phyloP scores from a whole-genome alignment of 2,329 filamentous ascomycete species.

The Sporothrix inflata region DNA sequence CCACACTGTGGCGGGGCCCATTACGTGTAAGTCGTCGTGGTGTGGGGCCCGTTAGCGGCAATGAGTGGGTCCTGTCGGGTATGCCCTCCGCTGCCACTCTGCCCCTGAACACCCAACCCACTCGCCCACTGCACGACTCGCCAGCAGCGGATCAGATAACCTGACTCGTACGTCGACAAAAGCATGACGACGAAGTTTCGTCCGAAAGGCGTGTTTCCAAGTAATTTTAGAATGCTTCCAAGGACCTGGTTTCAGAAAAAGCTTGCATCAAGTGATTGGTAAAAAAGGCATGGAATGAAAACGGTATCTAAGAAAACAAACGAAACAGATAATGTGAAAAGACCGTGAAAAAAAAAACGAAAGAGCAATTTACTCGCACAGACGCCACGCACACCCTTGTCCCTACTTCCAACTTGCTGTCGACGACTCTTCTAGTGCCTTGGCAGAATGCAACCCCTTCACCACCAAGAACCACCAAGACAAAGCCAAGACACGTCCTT shows the following conservation, averaged over 20 bases:
- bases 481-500: neutral
- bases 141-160: neutral
- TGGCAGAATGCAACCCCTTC: neutral
- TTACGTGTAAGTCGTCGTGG: constrained; percentile 18
- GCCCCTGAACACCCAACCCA: constrained; percentile 8
- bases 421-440: constrained; percentile 17
- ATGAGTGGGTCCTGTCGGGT: neutral
- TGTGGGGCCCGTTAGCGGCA: neutral
- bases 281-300: neutral
- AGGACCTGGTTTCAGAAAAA: neutral
- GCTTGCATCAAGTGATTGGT: neutral
- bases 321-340: neutral
- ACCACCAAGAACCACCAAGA: neutral
- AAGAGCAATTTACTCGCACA: neutral
- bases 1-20: neutral
- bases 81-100: neutral
- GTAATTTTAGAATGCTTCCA: neutral
- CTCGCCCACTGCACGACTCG: neutral
- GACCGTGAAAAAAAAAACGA: neutral
- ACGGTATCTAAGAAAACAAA: neutral
- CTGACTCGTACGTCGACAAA: neutral
- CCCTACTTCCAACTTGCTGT: neutral
- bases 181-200: neutral
- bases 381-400: neutral
- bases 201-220: neutral